Percentiles rank a stretch among this genome's conserved stretches.
phyloP scores from a whole-genome alignment of 129 eudicot species.

The Escallonia rubra region DNA sequence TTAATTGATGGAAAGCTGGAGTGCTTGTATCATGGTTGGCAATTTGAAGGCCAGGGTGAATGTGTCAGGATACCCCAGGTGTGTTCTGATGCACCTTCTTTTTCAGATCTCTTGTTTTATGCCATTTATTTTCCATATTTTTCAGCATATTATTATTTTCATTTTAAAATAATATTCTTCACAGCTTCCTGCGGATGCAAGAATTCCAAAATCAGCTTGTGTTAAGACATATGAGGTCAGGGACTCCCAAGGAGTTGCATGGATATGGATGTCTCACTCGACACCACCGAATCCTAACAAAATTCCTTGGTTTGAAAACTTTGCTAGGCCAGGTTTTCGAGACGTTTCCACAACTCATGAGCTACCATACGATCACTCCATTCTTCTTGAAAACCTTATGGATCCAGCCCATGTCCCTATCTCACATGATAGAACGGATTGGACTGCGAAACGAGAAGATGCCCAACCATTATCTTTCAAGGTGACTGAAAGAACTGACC shows the following conservation, averaged over 20 bases:
- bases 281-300: constrained; percentile 65
- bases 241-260: constrained; percentile 91
- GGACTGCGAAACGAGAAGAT: constrained; percentile 89
- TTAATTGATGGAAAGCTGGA: constrained; percentile 79
- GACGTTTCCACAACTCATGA: constrained; percentile 85
- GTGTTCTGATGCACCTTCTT: not conserved
- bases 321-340: constrained; percentile 63
- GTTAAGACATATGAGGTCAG: constrained; percentile 63
- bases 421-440: constrained; percentile 90
- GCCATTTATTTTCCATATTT: too few species aligned
- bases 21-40: constrained; percentile 99
- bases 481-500: constrained; percentile 68
- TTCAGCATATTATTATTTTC: too few species aligned
- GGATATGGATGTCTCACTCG: constrained; percentile 97
- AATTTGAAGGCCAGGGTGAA: constrained; percentile 87
- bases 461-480: constrained; percentile 72
- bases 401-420: constrained; percentile 97
- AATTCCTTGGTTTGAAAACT: constrained; percentile 88
- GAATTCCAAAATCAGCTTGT: constrained; percentile 82
- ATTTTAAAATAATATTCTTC: not conserved
- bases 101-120: not conserved
- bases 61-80: constrained; percentile 99
- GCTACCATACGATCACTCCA: constrained; percentile 94
- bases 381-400: constrained; percentile 93
- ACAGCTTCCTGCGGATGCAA: constrained; percentile 80